Base-by-base conservation (phyloP, 768 basidiomycete genomes). In the Holtermannia corniformis region DNA sequence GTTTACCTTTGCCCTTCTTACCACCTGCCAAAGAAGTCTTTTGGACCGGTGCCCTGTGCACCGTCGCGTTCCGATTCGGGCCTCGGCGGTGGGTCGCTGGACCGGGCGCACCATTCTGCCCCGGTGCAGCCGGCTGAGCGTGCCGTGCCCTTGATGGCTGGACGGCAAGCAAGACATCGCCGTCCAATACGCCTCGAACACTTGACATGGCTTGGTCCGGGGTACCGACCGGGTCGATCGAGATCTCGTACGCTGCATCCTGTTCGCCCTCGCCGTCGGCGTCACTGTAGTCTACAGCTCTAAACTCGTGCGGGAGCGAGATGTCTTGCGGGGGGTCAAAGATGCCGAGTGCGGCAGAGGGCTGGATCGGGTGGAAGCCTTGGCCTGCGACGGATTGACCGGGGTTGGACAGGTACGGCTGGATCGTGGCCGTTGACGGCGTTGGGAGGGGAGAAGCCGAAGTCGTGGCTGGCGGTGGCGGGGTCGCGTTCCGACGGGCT, bases 401-500 rank as follows among this genome's bases (percentile, higher is more conserved):
- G 7, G 32, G 32, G 16, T 37, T 37, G 32, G 32, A 7, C 7
- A 37, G 32, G 32, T 37, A 37, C 10, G 10, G 7, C 16, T 37
- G 32, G 32, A 16, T 16, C 10, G 32, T 37, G 7, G 32, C 32
- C 16, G 32, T 37, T 7, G 10, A 53, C 10, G 59, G 49, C 5
- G 51, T 47, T 20, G 50, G 20, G 1, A 41, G 23, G 19, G 55
- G 16, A 20, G 47, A 24, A 23, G 37, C 26, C 13, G 58, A 49
- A 1, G 56, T 52, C 10, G 55, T 28, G 12, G 59, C 54, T 23
- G 44, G 21, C 23, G 23, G 28, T 40, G 45, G 32, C 21, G 41
- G 42, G 1, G 54, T 28, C 11, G 50, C 32, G 3, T 37, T 37
- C 32, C 32, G 32, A 7, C 32, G 7, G 7, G 32, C 7, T 7